Evolutionary conservation across 768 basidiomycete species (phyloP).

Genomic region (Panellus pusillus): DNA sequence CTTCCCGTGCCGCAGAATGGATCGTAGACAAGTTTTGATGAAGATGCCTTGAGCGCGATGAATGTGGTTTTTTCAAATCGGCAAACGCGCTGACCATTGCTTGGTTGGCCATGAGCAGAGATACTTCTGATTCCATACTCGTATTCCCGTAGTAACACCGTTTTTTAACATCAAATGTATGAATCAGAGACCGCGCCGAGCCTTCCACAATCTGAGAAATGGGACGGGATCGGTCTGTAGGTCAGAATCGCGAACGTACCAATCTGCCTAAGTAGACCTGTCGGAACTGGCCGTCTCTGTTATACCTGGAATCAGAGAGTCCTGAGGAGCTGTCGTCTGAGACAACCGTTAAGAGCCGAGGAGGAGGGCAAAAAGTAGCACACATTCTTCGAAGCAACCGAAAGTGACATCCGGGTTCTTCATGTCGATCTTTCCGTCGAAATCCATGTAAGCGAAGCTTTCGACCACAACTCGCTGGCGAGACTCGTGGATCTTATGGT

Average conservation of each 20-base stretch:
- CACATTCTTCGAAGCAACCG: constrained; percentile 87
- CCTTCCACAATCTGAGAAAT: constrained; percentile 36
- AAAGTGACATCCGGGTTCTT: constrained; percentile 72
- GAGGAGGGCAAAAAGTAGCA: constrained; percentile 27
- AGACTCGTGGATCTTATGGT: constrained; percentile 68
- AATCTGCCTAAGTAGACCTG: constrained; percentile 84
- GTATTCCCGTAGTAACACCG: constrained; percentile 92
- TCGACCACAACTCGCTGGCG: constrained; percentile 71
- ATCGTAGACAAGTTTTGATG: constrained; percentile 92
- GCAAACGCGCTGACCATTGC: constrained; percentile 61
- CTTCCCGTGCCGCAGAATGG: constrained; percentile 95
- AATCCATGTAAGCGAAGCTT: constrained; percentile 82
- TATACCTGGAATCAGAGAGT: constrained; percentile 44
- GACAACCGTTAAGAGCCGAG: not conserved
- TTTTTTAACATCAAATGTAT: constrained; percentile 84
- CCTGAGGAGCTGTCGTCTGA: constrained; percentile 54
- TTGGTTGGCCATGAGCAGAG: constrained; percentile 95
- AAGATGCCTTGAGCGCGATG: constrained; percentile 58
- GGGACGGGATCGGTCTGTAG: not conserved
- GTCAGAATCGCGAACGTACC: constrained; percentile 51
- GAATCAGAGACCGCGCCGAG: constrained; percentile 59
- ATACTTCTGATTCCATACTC: constrained; percentile 96
- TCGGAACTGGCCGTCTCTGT: constrained; percentile 66
- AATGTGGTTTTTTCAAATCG: not conserved
- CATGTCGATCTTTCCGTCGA: constrained; percentile 81